Conservation (phyloP, 148 eudicot genomes). For the Spergularia marina region DNA sequence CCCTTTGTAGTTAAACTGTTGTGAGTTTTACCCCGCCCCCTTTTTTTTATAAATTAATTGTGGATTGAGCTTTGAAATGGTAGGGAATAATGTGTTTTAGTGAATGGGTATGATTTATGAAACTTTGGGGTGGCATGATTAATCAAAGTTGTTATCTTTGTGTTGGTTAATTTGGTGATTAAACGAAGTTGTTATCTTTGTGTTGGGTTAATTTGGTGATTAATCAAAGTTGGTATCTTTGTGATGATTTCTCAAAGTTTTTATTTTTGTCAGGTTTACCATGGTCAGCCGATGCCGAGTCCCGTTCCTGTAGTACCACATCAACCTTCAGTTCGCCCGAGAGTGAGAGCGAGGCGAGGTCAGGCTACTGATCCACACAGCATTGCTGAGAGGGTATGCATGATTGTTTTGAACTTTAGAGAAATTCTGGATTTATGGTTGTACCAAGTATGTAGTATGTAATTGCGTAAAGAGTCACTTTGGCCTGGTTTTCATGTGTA, state of each 20-base stretch:
- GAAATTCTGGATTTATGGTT: neutral
- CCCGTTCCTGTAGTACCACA: conserved; percentile 47
- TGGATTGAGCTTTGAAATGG: neutral
- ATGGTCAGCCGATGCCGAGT: conserved; percentile 59
- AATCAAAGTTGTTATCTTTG: conserved; percentile 4
- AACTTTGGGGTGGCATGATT: conserved; percentile 4
- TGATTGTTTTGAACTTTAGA: neutral
- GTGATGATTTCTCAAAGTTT: neutral
- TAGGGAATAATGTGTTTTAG: neutral
- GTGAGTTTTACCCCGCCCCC: conserved; percentile 1
- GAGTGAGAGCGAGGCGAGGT: conserved; percentile 74
- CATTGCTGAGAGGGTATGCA: conserved; percentile 72
- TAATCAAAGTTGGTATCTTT: conserved; percentile 10
- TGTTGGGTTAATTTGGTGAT: neutral
- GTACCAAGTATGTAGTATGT: neutral
- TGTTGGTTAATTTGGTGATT: neutral
- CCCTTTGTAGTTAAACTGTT: neutral
- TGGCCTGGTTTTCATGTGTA: conserved; percentile 1
- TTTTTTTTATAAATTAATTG: neutral
- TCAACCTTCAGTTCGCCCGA: conserved; percentile 61
- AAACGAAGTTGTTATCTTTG: conserved; percentile 9
- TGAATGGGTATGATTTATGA: neutral
- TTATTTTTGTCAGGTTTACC: conserved; percentile 42
- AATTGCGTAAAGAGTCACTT: neutral
- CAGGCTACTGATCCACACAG: conserved; percentile 89